Base-by-base conservation (phyloP, 768 basidiomycete genomes). In the Inosperma sp. region DNA sequence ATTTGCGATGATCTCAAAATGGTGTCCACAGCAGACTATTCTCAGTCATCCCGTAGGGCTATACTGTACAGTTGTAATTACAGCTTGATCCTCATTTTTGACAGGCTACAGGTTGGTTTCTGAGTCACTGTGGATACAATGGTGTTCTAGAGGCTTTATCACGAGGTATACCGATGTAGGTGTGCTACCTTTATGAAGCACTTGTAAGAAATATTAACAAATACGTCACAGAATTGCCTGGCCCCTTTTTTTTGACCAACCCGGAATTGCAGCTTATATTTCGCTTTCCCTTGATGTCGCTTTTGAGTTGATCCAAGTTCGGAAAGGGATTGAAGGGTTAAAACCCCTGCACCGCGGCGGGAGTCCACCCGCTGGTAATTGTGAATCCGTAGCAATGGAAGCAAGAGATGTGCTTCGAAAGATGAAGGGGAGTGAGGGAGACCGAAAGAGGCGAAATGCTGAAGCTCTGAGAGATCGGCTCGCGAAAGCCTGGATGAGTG, bases 1-100 rank as follows among this genome's bases (percentile, higher is more conserved):
- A 37, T 37, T 37, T 37, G 36, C 36, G 36, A 37, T 37, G 36
- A 37, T 37, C 23, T 37, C 36, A 21, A 37, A 37, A 19, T 37
- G 36, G 36, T 37, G 2, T 21, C 36, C 16, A 22, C 36, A 37
- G 13, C 36, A 37, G 36, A 37, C 3, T 2, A 37, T 37, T 37
- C 36, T 37, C 36, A 19, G 36, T n/a, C 36, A 37, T 37, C 36
- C 36, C 1, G 36, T 37, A 37, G 7, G 36, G 4, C 17, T 7
- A 37, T 37, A n/a, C n/a, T n/a, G n/a, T n/a, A n/a, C n/a, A n/a
- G n/a, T n/a, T n/a, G n/a, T n/a, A n/a, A 37, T n/a, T 36, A 36
- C 13, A 21, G 17, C 36, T 37, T 19, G 17, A 9, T 3, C 36
- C 23, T 7, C 17, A 19, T 37, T 36, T 36, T 36, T 13, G 36